A percentile compares a stretch with the other conserved stretches of the same genome.
These are phyloP conservation scores for Ambrosiella cleistominuta DNA, from an alignment of 2,329 filamentous ascomycete genomes.

Conservation along the genomic window DNA sequence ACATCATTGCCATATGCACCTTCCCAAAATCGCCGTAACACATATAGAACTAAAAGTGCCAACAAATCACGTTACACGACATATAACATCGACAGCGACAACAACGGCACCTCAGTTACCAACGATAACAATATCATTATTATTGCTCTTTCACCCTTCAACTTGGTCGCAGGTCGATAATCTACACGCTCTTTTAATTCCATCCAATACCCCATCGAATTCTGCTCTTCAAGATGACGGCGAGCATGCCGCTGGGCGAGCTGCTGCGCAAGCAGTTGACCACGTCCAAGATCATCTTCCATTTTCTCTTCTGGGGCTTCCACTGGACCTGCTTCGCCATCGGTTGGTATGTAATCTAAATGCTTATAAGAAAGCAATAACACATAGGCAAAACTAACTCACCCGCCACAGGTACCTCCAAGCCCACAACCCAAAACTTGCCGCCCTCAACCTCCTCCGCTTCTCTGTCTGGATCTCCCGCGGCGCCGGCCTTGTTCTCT, in stretches of 20 bases:
- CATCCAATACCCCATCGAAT: too few species aligned
- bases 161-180: not conserved
- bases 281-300: slow-evolving; percentile 56
- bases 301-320: slow-evolving; percentile 62
- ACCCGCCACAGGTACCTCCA: slow-evolving; percentile 55
- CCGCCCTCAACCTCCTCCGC: slow-evolving; percentile 59
- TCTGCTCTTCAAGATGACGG: slow-evolving; percentile 18
- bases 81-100: not conserved
- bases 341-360: slow-evolving; percentile 52
- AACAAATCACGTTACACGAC: not conserved
- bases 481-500: slow-evolving; percentile 74
- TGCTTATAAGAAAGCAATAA: not conserved
- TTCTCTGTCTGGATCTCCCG: slow-evolving; percentile 94
- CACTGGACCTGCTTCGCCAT: slow-evolving; percentile 65
- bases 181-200: not conserved
- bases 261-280: slow-evolving; percentile 48
- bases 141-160: not conserved
- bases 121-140: too few species aligned
- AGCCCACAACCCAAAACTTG: slow-evolving; percentile 45
- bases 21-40: not conserved
- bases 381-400: not conserved
- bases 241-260: slow-evolving; percentile 19
- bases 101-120: not conserved
- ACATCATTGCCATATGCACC: too few species aligned
- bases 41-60: not conserved